These are phyloP conservation scores for Trichoderma gamsii DNA, from an alignment of 495 filamentous ascomycete genomes.

Conservation along the genomic window DNA sequence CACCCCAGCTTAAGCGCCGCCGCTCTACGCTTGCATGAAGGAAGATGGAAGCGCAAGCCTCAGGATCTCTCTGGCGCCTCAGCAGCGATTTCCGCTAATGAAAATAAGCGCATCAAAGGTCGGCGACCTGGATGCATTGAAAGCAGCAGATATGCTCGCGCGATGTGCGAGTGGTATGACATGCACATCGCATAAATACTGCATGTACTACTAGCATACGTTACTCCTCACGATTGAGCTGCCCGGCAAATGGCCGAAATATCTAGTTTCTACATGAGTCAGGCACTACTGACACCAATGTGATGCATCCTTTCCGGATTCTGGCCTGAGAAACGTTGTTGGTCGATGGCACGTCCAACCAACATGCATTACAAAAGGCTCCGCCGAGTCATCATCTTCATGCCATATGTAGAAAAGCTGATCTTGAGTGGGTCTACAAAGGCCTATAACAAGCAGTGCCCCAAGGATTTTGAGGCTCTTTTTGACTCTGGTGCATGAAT, in stretches of 20 bases:
- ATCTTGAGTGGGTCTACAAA: neutral
- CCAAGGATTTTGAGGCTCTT: constrained; percentile 5
- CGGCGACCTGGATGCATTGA: neutral
- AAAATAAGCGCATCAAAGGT: neutral
- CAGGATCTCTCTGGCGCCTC: constrained; percentile 2
- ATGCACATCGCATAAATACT: too few species aligned
- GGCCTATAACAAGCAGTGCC: neutral
- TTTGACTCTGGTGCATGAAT: neutral
- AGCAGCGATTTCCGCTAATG: neutral
- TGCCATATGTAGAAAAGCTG: neutral
- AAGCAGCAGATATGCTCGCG: neutral
- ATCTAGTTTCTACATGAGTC: neutral
- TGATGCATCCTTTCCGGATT: neutral
- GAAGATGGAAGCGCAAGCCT: neutral
- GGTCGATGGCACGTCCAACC: neutral
- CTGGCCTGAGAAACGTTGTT: neutral
- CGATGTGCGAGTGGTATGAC: too few species aligned
- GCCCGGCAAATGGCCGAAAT: neutral
- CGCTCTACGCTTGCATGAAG: constrained; percentile 1
- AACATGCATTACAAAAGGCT: constrained; percentile 3
- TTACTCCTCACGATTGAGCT: neutral
- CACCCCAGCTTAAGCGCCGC: constrained; percentile 6
- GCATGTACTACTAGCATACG: neutral
- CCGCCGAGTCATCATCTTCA: neutral
- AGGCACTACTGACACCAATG: neutral